Percentiles rank a stretch among this genome's conserved stretches.
Evolutionary conservation across 345 rosid genomes (phyloP).

Genomic region (Eucalyptus virginea): DNA sequence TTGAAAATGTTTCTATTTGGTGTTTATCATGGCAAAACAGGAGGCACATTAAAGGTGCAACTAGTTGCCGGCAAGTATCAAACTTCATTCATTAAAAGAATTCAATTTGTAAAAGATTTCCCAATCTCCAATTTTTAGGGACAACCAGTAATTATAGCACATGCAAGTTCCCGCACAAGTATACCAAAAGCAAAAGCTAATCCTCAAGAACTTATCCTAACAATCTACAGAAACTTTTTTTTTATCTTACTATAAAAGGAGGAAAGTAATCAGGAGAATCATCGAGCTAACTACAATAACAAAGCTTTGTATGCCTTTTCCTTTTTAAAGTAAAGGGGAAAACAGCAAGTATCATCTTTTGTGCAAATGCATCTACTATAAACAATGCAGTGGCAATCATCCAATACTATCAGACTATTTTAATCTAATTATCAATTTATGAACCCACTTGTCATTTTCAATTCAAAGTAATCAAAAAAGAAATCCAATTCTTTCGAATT

Average conservation of each 20-base stretch:
- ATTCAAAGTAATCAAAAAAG: background rate
- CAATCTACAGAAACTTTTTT: background rate
- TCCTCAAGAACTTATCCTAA: background rate
- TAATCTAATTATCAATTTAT: background rate
- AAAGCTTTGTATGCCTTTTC: background rate
- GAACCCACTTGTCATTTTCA: background rate
- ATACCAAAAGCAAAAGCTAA: background rate
- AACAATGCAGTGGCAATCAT: background rate
- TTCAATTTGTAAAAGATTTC: background rate
- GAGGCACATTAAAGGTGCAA: background rate
- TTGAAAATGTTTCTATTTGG: background rate
- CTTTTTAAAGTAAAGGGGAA: background rate
- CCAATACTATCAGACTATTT: background rate
- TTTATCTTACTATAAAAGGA: background rate
- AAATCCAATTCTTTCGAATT: background rate
- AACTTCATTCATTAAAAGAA: background rate
- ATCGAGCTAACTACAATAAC: background rate
- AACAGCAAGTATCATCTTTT: background rate
- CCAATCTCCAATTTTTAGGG: background rate
- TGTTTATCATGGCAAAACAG: background rate
- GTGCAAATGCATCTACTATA: background rate
- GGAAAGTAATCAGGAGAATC: background rate
- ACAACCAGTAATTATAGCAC: background rate
- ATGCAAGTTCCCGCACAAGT: background rate
- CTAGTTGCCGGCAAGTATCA: background rate